Evolutionary conservation across 2,329 filamentous ascomycete species (phyloP), one percentile per base, ranked within the genome.

Genomic region (Alternaria hordeiaustralica): DNA sequence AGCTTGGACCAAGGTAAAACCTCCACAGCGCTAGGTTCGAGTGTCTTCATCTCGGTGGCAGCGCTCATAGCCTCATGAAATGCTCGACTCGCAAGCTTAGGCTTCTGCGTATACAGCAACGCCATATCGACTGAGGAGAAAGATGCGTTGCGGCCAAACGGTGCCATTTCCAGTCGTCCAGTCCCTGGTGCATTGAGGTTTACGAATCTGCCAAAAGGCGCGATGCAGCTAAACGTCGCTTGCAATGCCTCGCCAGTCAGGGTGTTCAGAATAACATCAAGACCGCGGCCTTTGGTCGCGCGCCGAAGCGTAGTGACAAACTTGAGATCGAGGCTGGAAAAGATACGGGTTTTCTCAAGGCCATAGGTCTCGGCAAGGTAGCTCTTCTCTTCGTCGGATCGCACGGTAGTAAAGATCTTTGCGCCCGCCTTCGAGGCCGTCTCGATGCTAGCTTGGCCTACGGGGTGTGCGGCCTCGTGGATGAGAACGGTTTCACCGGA

Each of bases 191-290:
- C 9, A 25, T 66, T 60, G 9, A 75, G 65, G 45, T 76, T 68
- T 6, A 75, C 23, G 12, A 74, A 67, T 20, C 51, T 54, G 12
- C 74, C 73, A 54, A 67, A 65, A 23, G 66, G 50, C 0, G 84
- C 84, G 3, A 87, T 72, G 49, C 82, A 84, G 6, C 78, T 68
- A 81, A 82, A 86, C 0, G 81, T 82, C 0, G 78, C 78, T 3
- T 69, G 68, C 1, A 80, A 64, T 5, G 66, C 47, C n/a, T 75
- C 68, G 1, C 78, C 78, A 25, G 68, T 59, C 1, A 72, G 44
- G 1, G 63, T 64, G 64, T 80, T 81, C 4, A 72, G 23, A 0
- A 78, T 67, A 2, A 77, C 69, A 61, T 81, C 77, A 6, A 79
- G 70, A 13, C 79, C 79, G 7, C 65, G 58, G 13, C 71, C 62